phyloP scores from a whole-genome alignment of 1,139 yeast species.

The Suhomyces chickasaworum region DNA sequence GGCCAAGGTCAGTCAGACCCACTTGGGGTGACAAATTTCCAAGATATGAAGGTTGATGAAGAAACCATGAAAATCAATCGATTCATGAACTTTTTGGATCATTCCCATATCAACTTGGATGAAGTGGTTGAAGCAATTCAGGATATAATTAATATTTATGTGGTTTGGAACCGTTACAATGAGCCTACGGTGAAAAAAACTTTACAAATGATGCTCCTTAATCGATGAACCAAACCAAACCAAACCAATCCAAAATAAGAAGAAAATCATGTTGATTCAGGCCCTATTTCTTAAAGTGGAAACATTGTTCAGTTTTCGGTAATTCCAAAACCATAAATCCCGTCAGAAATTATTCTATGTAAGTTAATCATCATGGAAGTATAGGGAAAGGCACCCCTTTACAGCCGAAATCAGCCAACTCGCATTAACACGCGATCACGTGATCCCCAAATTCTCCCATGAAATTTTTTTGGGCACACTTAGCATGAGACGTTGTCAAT shows the following conservation, averaged over 20 bases:
- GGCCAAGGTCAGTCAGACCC: slow-evolving; percentile 1
- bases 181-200: slow-evolving; percentile 53
- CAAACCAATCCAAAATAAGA: no score
- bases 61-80: slow-evolving; percentile 48
- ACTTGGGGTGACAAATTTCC: slow-evolving; percentile 25
- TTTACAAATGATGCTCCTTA: slow-evolving; percentile 43
- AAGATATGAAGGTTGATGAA: slow-evolving; percentile 37
- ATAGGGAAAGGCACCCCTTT: neutral
- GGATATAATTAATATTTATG: slow-evolving; percentile 76
- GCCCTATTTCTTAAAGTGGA: no score
- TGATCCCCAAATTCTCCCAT: slow-evolving; percentile 1
- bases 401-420: neutral
- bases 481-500: slow-evolving; percentile 1
- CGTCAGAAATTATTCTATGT: neutral
- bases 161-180: slow-evolving; percentile 81
- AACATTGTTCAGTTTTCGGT: neutral
- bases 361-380: neutral
- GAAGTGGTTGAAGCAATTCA: slow-evolving; percentile 81
- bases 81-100: slow-evolving; percentile 68
- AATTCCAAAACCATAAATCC: neutral
- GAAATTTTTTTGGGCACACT: slow-evolving; percentile 5
- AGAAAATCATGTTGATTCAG: no score
- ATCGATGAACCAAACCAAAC: slow-evolving; percentile 23
- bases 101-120: slow-evolving; percentile 73
- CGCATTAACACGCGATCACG: neutral